Evolutionary conservation across 768 basidiomycete species (phyloP), one percentile per base, ranked within the genome.

Genomic region (Pleurotus pulmonarius): DNA sequence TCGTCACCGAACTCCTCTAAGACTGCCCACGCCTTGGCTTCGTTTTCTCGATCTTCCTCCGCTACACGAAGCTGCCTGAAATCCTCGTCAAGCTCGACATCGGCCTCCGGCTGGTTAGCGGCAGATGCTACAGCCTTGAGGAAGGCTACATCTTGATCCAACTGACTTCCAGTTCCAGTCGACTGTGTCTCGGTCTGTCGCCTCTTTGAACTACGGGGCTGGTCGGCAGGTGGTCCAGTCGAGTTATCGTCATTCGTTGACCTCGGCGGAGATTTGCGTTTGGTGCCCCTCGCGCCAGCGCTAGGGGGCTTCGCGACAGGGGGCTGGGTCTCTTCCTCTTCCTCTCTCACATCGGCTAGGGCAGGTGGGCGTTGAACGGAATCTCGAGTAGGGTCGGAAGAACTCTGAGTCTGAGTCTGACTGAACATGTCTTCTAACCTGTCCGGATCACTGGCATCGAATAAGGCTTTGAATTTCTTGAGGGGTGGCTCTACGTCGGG

Each of bases 21-120:
- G 11, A 85, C 66, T 2, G 73, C 76, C 86, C 85, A 88, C 45
- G 80, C 80, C 29, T 70, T 71, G 16, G 83, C 78, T 24, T 77
- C 76, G 3, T 64, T 69, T 55, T 70, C 72, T 49, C 84, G 60
- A 49, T 83, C 82, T 2, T 88, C 85, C 63, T 83, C 86, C 5
- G 84, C 78, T 45, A 92, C 87, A 61, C 81, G 83, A 56, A 92
- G 72, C 44, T 86, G 82, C 65, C 90, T 90, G 64, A 92, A 92
- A 56, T 92, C 90, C 15, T 86, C 78, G 69, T 92, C 90, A 58
- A 89, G 89, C 3, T 75, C 74, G 63, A 89, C 86, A 64, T 88
- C 88, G 2, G 70, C 60, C 63, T 79, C 85, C 73, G 86, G 88
- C 1, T 83, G 86, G 16, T 78, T 76, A 63, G 88, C 90, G 18